A percentile compares a stretch with the other conserved stretches of the same genome.
These are phyloP conservation scores for Uromyces viciae-fabae DNA, from an alignment of 1,284 basidiomycete species.

Conservation along the genomic window DNA sequence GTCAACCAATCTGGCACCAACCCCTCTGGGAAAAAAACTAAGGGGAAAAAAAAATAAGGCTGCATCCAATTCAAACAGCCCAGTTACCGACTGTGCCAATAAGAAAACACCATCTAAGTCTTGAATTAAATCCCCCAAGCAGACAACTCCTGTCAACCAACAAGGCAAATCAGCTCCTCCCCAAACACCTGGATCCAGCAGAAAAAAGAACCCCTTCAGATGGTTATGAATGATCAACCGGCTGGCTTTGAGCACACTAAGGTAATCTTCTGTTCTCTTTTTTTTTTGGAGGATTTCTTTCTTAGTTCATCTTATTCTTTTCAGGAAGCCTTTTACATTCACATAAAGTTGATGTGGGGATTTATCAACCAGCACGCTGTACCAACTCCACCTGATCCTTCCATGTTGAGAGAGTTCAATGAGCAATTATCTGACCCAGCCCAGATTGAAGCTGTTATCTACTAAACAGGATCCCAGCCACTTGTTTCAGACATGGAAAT, in stretches of 20 bases:
- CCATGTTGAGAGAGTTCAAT: neutral
- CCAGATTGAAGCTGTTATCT: neutral
- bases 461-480: neutral
- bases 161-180: too few species aligned
- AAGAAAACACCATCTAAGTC: too few species aligned
- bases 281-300: neutral
- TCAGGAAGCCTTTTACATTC: slow-evolving; percentile 31
- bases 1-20: too few species aligned
- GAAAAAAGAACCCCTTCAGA: too few species aligned
- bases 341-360: slow-evolving; percentile 33
- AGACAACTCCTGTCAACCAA: too few species aligned
- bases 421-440: neutral
- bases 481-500: neutral
- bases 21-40: too few species aligned
- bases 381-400: neutral
- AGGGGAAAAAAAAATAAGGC: too few species aligned
- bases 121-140: too few species aligned
- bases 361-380: slow-evolving; percentile 1
- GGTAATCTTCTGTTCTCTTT: neutral
- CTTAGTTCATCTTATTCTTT: too few species aligned
- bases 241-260: slow-evolving; percentile 13
- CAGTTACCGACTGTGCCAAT: too few species aligned
- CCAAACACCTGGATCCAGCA: too few species aligned
- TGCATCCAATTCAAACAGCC: too few species aligned
- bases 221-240: neutral